Evolutionary conservation across 192 early-diverging fungal genomes (phyloP).

Genomic region (Backusella parvicylindrica): DNA sequence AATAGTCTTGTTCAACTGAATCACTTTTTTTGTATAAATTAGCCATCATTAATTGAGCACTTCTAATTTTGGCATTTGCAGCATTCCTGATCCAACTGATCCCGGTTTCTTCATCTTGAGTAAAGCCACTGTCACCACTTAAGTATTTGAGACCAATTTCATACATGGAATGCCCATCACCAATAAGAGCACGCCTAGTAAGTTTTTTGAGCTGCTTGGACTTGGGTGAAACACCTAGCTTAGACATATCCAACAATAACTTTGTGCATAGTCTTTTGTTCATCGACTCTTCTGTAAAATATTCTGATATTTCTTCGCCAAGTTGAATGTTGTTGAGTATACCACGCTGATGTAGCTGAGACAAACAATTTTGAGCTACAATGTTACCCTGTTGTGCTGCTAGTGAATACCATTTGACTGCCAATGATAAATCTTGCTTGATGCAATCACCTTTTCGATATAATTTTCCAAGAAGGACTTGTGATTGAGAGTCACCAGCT

Average conservation of each 20-base stretch:
- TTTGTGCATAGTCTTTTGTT: background rate
- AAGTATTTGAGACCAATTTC: background rate
- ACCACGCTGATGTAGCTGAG: background rate
- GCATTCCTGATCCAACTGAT: background rate
- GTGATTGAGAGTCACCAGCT: background rate
- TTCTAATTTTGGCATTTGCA: background rate
- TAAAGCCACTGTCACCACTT: background rate
- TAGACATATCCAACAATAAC: background rate
- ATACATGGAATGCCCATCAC: background rate
- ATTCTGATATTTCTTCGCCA: background rate
- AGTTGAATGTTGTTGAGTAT: background rate
- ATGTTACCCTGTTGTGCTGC: background rate
- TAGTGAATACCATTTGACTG: background rate
- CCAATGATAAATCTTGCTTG: background rate
- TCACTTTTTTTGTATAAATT: background rate
- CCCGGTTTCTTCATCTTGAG: background rate
- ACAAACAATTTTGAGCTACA: background rate
- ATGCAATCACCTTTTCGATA: background rate
- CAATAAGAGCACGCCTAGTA: background rate
- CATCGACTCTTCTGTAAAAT: background rate
- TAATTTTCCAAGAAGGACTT: background rate
- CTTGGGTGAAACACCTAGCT: background rate
- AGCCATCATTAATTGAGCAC: background rate
- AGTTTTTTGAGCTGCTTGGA: background rate
- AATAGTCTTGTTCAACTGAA: background rate